Percentiles rank a stretch among this genome's conserved stretches.
phyloP scores from a whole-genome alignment of 345 rosid species.

The Syzygium oleosum region DNA sequence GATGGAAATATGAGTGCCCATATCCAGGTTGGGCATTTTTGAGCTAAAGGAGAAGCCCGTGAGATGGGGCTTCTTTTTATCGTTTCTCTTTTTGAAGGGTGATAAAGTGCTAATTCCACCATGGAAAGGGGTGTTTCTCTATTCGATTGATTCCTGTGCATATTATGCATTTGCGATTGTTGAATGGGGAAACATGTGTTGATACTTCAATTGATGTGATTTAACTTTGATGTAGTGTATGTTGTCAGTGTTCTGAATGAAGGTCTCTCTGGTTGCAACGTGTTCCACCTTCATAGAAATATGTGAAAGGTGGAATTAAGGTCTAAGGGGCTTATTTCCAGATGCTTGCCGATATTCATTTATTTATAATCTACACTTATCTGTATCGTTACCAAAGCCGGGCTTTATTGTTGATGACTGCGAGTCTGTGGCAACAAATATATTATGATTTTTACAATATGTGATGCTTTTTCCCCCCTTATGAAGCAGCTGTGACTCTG shows the following conservation, averaged over 20 bases:
- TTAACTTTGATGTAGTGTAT: neutral
- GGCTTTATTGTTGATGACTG: neutral
- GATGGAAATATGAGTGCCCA: constrained; percentile 73
- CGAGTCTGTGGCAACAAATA: neutral
- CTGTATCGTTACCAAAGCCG: neutral
- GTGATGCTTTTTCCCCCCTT: neutral
- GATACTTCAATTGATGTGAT: neutral
- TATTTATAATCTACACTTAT: neutral
- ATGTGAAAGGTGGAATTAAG: neutral
- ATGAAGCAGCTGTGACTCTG: neutral
- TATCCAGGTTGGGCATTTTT: constrained; percentile 69
- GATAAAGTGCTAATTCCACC: neutral
- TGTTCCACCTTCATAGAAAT: neutral
- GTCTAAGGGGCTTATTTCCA: neutral
- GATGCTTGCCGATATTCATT: neutral
- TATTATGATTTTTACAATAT: neutral
- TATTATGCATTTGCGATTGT: neutral
- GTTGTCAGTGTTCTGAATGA: neutral
- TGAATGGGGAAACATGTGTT: neutral
- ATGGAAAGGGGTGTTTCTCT: neutral
- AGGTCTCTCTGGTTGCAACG: neutral
- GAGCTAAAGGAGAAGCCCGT: neutral
- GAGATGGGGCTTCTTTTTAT: neutral
- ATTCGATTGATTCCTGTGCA: neutral
- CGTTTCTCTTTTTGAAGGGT: neutral